Percentiles rank a stretch among this genome's conserved stretches.
Evolutionary conservation across 2,329 filamentous ascomycete genomes (phyloP).

Genomic region (Fusarium sp.): DNA sequence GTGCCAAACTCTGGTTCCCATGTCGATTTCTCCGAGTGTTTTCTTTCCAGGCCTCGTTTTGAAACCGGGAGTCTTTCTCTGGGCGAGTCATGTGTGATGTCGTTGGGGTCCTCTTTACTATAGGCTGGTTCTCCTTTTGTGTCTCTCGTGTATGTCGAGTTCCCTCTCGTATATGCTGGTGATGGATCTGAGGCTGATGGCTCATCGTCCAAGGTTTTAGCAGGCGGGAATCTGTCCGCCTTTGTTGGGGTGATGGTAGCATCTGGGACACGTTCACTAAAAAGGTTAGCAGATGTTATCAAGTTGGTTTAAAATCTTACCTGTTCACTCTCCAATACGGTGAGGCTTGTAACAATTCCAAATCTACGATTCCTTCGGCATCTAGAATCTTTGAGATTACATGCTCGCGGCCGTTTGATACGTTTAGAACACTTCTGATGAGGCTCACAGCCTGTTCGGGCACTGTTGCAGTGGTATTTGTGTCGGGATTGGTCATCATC

Average conservation of each 20-base stretch:
- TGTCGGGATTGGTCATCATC: slow-evolving; percentile 43
- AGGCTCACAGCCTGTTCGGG: slow-evolving; percentile 39
- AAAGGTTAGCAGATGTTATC: slow-evolving; percentile 8
- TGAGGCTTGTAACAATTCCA: slow-evolving; percentile 32
- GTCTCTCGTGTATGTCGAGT: slow-evolving; percentile 20
- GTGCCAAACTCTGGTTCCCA: slow-evolving; percentile 39
- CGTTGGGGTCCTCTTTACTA: slow-evolving; percentile 11
- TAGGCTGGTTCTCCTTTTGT: slow-evolving; percentile 8
- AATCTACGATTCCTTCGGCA: slow-evolving; percentile 36
- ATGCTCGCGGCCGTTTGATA: slow-evolving; percentile 27
- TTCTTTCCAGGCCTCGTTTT: slow-evolving; percentile 31
- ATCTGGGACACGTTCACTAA: slow-evolving; percentile 36
- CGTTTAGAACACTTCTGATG: slow-evolving; percentile 32
- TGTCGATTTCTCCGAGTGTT: slow-evolving; percentile 24
- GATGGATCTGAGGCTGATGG: slow-evolving; percentile 8
- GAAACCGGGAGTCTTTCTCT: slow-evolving; percentile 25
- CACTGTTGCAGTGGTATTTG: slow-evolving; percentile 10
- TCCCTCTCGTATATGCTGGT: slow-evolving; percentile 22
- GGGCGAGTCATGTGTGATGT: slow-evolving; percentile 5
- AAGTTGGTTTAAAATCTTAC: background rate
- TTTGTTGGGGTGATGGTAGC: slow-evolving; percentile 23
- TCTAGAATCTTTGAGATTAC: slow-evolving; percentile 34
- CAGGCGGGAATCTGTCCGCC: slow-evolving; percentile 22
- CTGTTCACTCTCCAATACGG: slow-evolving; percentile 40
- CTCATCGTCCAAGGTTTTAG: slow-evolving; percentile 35